Percentiles rank a stretch among this genome's conserved stretches.
Conservation (phyloP, 1,284 basidiomycete genomes). For the Heterobasidion irregulare region DNA sequence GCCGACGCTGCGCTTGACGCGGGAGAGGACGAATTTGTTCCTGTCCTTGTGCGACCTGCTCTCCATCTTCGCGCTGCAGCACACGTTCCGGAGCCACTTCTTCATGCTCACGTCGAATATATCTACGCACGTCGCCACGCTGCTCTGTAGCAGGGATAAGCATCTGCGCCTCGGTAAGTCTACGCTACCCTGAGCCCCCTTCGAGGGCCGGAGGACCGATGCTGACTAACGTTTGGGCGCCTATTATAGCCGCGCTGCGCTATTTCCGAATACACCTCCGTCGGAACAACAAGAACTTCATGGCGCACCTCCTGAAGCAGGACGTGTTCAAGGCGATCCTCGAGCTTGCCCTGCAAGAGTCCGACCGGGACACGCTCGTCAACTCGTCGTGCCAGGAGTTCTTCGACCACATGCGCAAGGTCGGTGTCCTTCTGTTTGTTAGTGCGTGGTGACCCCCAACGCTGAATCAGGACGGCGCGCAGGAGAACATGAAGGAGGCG, state of each 20-base stretch:
- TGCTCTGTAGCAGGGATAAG: constrained; percentile 83
- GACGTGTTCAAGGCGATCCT: constrained; percentile 81
- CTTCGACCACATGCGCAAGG: constrained; percentile 85
- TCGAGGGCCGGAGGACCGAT: neutral
- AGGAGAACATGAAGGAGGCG: constrained; percentile 86
- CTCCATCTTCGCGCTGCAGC: constrained; percentile 82
- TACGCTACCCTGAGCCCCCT: neutral
- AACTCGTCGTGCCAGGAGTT: constrained; percentile 94
- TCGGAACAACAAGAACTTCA: constrained; percentile 82
- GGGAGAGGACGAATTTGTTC: constrained; percentile 72
- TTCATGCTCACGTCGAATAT: constrained; percentile 80
- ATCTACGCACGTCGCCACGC: constrained; percentile 63
- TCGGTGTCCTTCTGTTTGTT: constrained; percentile 26
- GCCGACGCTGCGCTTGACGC: constrained; percentile 42
- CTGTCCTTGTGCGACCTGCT: constrained; percentile 86
- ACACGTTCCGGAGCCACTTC: constrained; percentile 87
- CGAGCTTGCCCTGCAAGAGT: constrained; percentile 76
- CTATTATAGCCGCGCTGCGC: constrained; percentile 69
- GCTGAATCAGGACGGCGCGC: neutral
- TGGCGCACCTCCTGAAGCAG: constrained; percentile 79
- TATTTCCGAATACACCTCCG: constrained; percentile 86
- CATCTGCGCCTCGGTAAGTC: constrained; percentile 80
- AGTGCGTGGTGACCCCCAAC: constrained; percentile 4
- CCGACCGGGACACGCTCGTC: constrained; percentile 83
- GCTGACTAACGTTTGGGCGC: constrained; percentile 1